Evolutionary conservation across 345 rosid species (phyloP).

Genomic region (Clausena lansium): DNA sequence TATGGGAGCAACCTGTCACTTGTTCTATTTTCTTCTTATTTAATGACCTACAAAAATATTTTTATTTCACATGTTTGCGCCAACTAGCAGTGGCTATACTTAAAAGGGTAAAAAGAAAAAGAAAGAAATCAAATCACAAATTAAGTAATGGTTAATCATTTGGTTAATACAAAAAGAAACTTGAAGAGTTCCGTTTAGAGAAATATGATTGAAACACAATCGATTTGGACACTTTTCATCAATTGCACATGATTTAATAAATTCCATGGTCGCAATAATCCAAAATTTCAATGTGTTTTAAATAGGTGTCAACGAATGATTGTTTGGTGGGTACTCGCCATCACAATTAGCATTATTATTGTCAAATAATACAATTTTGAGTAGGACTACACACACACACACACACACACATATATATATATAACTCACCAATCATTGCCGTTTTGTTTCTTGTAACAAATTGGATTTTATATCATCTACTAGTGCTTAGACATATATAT

Average conservation of each 20-base stretch:
- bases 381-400: no score
- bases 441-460: constrained; percentile 22
- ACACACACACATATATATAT: no score
- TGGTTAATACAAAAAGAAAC: background rate
- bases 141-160: no score
- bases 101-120: no score
- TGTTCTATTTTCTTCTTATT: background rate
- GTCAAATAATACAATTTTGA: background rate
- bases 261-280: background rate
- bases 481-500: constrained; percentile 19
- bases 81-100: no score
- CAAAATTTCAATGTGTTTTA: background rate
- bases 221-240: background rate
- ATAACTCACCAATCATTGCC: constrained; percentile 30
- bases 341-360: background rate
- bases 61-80: no score
- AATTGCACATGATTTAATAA: no score
- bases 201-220: background rate
- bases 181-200: background rate
- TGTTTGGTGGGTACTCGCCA: constrained; percentile 21
- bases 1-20: background rate
- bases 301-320: background rate
- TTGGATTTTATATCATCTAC: constrained; percentile 25
- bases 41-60: background rate
- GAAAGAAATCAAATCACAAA: no score